phyloP scores from a whole-genome alignment of 108 stramenopile species.

The Fragilaria crotonensis region DNA sequence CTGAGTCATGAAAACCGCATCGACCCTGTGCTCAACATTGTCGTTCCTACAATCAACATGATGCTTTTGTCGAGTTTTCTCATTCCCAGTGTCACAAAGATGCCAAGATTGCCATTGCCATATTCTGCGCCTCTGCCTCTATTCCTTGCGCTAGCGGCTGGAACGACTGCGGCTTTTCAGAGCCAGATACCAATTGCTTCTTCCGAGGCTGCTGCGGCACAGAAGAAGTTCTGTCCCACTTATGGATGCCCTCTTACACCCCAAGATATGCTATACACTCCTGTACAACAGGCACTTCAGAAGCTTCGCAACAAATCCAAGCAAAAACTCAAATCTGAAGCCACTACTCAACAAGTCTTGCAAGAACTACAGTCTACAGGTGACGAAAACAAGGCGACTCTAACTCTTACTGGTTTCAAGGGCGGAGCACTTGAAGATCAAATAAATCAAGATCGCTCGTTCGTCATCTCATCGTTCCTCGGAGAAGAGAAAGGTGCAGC shows the following conservation, averaged over 20 bases:
- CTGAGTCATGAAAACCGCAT: too few species aligned
- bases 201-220: too few species aligned
- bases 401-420: slow-evolving; percentile 58
- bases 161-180: too few species aligned
- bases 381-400: slow-evolving; percentile 31
- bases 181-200: too few species aligned
- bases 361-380: slow-evolving; percentile 23
- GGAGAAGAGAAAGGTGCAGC: background rate
- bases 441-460: slow-evolving; percentile 61
- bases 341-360: background rate
- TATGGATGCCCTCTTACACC: background rate
- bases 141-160: too few species aligned
- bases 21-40: too few species aligned
- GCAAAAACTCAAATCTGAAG: background rate
- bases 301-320: background rate
- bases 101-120: too few species aligned
- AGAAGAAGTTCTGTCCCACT: slow-evolving; percentile 8
- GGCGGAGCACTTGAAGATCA: slow-evolving; percentile 40
- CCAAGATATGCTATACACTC: background rate
- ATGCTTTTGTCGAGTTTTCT: too few species aligned
- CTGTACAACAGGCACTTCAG: background rate
- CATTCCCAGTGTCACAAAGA: too few species aligned
- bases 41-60: too few species aligned
- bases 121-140: too few species aligned
- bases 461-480: slow-evolving; percentile 32